A percentile compares a stretch with the other conserved stretches of the same genome.
These are phyloP conservation scores for Ogataea trehalophila DNA, from an alignment of 805 yeast genomes.

Conservation along the genomic window DNA sequence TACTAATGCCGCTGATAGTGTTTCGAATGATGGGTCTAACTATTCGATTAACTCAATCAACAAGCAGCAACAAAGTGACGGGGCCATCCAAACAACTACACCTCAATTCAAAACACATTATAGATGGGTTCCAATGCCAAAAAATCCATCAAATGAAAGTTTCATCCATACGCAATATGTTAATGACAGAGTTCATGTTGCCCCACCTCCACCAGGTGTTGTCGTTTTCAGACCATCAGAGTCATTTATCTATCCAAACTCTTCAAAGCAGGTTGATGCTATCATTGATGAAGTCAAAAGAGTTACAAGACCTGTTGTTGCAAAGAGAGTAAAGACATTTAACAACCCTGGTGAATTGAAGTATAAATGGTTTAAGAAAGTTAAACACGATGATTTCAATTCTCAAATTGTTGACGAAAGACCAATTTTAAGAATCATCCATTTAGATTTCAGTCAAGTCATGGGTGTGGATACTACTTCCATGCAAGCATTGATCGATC, in stretches of 20 bases:
- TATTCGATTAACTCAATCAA: neutral
- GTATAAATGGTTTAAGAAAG: conserved; percentile 26
- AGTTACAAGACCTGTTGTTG: conserved; percentile 54
- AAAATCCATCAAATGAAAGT: conserved; percentile 19
- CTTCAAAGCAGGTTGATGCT: conserved; percentile 65
- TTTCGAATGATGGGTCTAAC: neutral
- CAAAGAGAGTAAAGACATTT: conserved; percentile 65
- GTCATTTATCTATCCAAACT: conserved; percentile 76
- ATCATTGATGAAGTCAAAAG: conserved; percentile 63
- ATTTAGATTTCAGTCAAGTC: conserved; percentile 77
- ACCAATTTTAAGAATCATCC: conserved; percentile 67
- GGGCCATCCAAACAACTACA: neutral
- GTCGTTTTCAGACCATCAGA: conserved; percentile 80
- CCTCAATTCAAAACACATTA: conserved; percentile 15
- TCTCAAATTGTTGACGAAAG: conserved; percentile 37
- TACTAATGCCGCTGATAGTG: neutral
- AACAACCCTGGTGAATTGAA: conserved; percentile 74
- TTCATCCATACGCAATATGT: conserved; percentile 31
- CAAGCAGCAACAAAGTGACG: neutral
- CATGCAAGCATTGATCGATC: conserved; percentile 70
- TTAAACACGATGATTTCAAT: conserved; percentile 22
- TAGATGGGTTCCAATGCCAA: conserved; percentile 66
- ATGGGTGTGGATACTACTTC: conserved; percentile 76
- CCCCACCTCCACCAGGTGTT: conserved; percentile 88
- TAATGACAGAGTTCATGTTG: conserved; percentile 53